phyloP scores from a whole-genome alignment of 345 rosid genomes.

The Eucalyptus globulus region DNA sequence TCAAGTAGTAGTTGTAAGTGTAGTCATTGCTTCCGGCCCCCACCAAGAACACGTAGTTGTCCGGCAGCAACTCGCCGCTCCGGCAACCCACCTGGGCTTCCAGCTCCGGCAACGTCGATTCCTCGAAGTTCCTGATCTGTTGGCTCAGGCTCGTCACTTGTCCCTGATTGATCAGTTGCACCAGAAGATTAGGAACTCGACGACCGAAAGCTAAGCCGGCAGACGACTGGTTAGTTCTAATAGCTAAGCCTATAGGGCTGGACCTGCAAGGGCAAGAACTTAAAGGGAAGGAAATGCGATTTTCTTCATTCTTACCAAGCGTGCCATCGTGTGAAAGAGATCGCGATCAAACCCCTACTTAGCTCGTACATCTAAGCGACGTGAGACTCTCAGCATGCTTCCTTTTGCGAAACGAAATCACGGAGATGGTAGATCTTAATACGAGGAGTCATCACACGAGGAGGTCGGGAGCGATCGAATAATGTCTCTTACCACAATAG shows the following conservation, averaged over 20 bases:
- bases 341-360: neutral
- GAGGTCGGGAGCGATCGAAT: neutral
- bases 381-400: neutral
- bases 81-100: conserved; percentile 2
- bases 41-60: conserved; percentile 27
- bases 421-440: neutral
- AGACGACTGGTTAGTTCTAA: neutral
- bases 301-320: neutral
- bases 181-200: neutral
- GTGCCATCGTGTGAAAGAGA: neutral
- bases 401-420: neutral
- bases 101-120: conserved; percentile 18
- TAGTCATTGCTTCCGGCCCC: conserved; percentile 64
- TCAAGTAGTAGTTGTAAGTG: conserved; percentile 40
- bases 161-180: conserved; percentile 9
- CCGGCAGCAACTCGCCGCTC: neutral
- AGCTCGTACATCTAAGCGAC: neutral
- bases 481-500: conserved; percentile 5
- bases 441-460: neutral
- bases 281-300: neutral
- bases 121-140: conserved; percentile 39
- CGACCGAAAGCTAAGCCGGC: neutral
- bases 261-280: neutral
- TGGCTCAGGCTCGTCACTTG: conserved; percentile 29
- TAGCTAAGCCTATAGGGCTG: neutral